Evolutionary conservation across 2,329 filamentous ascomycete species (phyloP), one percentile per base, ranked within the genome.

Genomic region (Rachicladosporium sp.): DNA sequence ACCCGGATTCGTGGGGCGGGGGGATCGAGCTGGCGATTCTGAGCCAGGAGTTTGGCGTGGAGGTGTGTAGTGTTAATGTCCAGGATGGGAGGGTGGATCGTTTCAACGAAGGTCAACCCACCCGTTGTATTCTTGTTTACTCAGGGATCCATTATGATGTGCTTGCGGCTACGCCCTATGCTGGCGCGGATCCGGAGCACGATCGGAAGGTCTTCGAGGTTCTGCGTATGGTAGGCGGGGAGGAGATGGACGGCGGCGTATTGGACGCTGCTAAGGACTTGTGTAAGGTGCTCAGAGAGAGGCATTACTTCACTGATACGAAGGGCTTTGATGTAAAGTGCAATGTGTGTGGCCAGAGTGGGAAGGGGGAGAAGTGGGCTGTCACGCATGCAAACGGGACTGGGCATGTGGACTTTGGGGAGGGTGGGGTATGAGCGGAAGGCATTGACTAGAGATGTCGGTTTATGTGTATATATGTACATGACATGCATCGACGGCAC

Each of bases 91-190:
- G 76, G 9, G 68, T 85, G 4, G 80, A 86, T 52, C 74, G 74
- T 4, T 93, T 89, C 62, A 93, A 93, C 48, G 83, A 91, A 55
- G 76, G 77, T 1, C 74, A 74, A 38, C 59, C 66, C 29, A 74
- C 71, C 31, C 72, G 85, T 4, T 88, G 84, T 53, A 77, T 94
- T 19, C 67, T 95, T 15, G 79, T 94, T 0, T 95, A 94, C 62
- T 89, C 82, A 0, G 87, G 87, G 2, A 91, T 95, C 37, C 88
- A 95, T 59, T 95, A 95, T 62, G 89, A 95, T 60, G 80, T 84
- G 5, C 80, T 95, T 43, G 86, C 83, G 1, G 76, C 93, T 48
- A 79, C 77, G 11, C 76, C 73, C 30, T 77, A 69, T 13, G 64
- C 75, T 4, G 67, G 73, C 35, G 65, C 75, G 8, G 74, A 80